These are phyloP conservation scores for Piromyces finnis DNA, from an alignment of 192 early-diverging fungal species.

Conservation along the genomic window DNA sequence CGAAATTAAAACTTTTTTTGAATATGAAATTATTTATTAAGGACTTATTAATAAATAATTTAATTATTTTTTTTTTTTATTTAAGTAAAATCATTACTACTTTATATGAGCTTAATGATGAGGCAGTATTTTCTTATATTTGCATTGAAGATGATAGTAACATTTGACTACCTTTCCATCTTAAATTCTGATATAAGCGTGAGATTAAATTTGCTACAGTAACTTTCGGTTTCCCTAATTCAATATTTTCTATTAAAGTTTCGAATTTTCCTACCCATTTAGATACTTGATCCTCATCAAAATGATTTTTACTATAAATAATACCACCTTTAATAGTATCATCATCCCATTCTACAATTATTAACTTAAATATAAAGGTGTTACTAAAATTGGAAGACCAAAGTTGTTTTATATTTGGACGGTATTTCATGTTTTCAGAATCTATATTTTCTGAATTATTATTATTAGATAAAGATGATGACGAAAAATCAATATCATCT, in stretches of 20 bases:
- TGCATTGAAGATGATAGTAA: background rate
- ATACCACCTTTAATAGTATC: background rate
- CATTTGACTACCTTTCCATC: background rate
- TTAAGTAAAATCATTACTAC: no score
- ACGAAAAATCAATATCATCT: background rate
- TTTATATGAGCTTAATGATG: no score
- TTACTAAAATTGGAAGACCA: background rate
- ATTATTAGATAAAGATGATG: background rate
- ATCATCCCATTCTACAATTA: background rate
- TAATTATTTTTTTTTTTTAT: no score
- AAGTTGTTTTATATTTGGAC: background rate
- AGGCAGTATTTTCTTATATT: background rate
- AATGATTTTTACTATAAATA: background rate
- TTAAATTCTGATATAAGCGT: background rate
- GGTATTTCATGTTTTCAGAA: background rate
- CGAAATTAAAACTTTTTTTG: no score
- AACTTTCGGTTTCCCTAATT: background rate
- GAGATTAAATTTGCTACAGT: background rate
- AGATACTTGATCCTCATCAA: background rate
- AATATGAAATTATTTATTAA: no score
- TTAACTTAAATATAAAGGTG: background rate
- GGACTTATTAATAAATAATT: no score
- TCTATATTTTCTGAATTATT: background rate
- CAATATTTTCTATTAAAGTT: background rate
- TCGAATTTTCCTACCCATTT: background rate